phyloP scores from a whole-genome alignment of 805 yeast species.

The Pichia phayaonensis region DNA sequence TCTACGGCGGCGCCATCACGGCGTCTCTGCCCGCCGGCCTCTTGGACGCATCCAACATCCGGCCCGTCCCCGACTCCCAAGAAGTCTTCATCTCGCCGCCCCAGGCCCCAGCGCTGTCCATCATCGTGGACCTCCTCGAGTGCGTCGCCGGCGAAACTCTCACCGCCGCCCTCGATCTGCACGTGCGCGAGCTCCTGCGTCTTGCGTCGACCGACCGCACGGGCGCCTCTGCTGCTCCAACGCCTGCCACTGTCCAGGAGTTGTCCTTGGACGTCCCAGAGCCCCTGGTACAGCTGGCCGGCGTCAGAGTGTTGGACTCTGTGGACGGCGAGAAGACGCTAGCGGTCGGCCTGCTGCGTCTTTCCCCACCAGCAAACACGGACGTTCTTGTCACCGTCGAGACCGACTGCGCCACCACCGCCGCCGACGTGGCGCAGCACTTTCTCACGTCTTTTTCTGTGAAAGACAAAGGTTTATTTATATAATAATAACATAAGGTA shows the following conservation, averaged over 20 bases:
- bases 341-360: slow-evolving; percentile 1
- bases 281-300: slow-evolving; percentile 12
- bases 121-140: slow-evolving; percentile 62
- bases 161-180: slow-evolving; percentile 37
- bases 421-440: neutral
- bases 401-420: neutral
- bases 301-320: slow-evolving; percentile 29
- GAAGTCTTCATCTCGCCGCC: slow-evolving; percentile 63
- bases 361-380: neutral
- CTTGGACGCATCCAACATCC: slow-evolving; percentile 66
- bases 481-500: no score
- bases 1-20: slow-evolving; percentile 81
- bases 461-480: neutral
- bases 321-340: slow-evolving; percentile 37
- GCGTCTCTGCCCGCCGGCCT: slow-evolving; percentile 51
- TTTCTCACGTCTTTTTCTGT: neutral
- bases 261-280: no score
- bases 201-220: slow-evolving; percentile 24
- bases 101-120: slow-evolving; percentile 38
- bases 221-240: no score
- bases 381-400: slow-evolving; percentile 4
- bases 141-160: slow-evolving; percentile 30
- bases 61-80: slow-evolving; percentile 90
- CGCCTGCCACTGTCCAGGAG: no score
- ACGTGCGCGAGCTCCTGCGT: slow-evolving; percentile 46